These are phyloP conservation scores for Fusarium agapanthi DNA, from an alignment of 2,329 filamentous ascomycete species.

Conservation along the genomic window DNA sequence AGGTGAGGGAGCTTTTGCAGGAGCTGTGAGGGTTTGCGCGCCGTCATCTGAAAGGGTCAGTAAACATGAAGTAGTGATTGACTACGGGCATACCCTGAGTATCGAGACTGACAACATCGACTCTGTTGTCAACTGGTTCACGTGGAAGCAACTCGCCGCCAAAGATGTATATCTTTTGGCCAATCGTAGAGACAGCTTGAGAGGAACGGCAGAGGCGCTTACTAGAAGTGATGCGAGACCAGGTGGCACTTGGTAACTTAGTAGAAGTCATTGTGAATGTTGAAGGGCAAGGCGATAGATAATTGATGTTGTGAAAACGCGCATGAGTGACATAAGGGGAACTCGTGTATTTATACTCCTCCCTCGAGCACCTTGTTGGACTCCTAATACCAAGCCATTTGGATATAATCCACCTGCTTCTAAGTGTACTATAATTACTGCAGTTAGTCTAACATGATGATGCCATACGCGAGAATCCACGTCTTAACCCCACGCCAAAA, in stretches of 20 bases:
- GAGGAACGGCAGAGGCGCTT: background rate
- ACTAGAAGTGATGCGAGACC: background rate
- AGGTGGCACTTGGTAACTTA: background rate
- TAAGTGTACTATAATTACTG: fast-evolving
- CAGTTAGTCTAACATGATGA: background rate
- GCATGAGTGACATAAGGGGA: background rate
- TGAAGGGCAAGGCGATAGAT: fast-evolving
- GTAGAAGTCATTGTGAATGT: background rate
- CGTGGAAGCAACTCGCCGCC: background rate
- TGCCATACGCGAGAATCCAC: background rate
- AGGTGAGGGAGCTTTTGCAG: background rate
- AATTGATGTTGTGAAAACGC: fast-evolving
- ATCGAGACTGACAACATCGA: background rate
- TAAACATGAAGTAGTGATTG: fast-evolving
- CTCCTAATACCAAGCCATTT: fast-evolving
- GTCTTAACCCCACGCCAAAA: background rate
- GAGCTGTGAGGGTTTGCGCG: background rate
- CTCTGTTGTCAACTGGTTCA: background rate
- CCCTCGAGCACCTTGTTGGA: fast-evolving
- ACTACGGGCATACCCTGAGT: fast-evolving
- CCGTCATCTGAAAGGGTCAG: background rate
- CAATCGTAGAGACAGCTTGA: background rate
- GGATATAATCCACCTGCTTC: fast-evolving
- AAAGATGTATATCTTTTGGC: background rate
- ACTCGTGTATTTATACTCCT: background rate